Base-by-base conservation (phyloP, 2,329 filamentous ascomycete genomes). In the Alternaria hordeiaustralica region DNA sequence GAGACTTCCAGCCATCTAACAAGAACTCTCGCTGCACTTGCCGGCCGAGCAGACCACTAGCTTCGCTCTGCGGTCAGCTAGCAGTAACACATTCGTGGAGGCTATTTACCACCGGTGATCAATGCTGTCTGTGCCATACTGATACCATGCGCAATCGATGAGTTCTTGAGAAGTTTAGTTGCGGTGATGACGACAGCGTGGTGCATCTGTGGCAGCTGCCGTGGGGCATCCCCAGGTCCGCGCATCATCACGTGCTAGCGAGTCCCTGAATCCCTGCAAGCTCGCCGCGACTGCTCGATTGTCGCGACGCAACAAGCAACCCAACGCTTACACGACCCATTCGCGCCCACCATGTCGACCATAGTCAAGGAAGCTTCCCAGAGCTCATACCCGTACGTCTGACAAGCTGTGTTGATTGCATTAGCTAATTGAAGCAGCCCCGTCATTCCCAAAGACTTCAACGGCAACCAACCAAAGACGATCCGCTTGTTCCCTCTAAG, bases 401-500 rank as follows among this genome's bases (percentile, higher is more conserved):
- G 2, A 10, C 4, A 20, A 6, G 25, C 23, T 1, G 10, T 18
- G 6, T 11, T 2, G 8, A 10, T 7, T 6, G 3, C 15, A 15
- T n/a, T 2, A 30, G 44, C 55, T 63, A 41, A 74, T 41, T 20
- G 10, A n/a, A 18, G 26, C 55, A 88, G 88, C 18, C 94, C 95
- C 23, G 89, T 90, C 66, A 87, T 93, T 57, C 94, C 94, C 25
- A 89, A 92, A 67, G 83, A 89, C 70, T 99, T 99, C 87, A 92
- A 94, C 78, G 90, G 88, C 56, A 94, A 95, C 79, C 96, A 99
- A 81, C 93, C 95, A 33, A 84, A 90, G 72, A 96, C 94, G 3
- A 94, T 99, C 76, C 92, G 92, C 57, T 88, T 99, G 25, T 98
- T 94, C 78, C 96, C 96, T 33, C 88, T 99, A 53, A 97, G 94